These are phyloP conservation scores for Plasmodium fragile DNA, from an alignment of 169 alveolate species.

Conservation along the genomic window DNA sequence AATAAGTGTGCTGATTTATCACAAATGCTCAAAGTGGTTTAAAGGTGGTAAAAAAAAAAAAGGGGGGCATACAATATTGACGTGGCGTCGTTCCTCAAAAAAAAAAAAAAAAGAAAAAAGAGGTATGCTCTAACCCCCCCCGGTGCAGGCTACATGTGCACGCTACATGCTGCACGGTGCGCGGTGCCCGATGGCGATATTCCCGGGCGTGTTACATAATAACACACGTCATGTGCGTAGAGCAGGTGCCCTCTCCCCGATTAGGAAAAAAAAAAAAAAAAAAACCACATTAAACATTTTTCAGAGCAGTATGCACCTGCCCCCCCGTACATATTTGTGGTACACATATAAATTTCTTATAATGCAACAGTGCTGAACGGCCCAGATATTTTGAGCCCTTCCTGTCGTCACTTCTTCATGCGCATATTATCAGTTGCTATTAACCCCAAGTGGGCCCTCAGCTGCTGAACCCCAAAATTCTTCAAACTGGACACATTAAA, in stretches of 20 bases:
- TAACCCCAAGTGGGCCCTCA: constrained; percentile 54
- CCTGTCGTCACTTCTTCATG: not conserved
- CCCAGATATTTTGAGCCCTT: too few species aligned
- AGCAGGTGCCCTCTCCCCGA: not conserved
- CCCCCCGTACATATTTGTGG: too few species aligned
- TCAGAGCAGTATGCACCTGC: not conserved
- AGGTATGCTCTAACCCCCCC: not conserved
- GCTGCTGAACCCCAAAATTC: constrained; percentile 51
- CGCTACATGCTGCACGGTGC: not conserved
- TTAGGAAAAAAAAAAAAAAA: not conserved
- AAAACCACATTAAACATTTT: not conserved
- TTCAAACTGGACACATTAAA: constrained; percentile 65
- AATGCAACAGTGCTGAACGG: too few species aligned
- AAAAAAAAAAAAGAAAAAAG: not conserved
- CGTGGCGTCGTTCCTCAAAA: not conserved
- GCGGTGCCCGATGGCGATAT: not conserved
- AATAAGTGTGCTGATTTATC: not conserved
- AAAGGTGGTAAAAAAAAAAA: not conserved
- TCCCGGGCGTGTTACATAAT: not conserved
- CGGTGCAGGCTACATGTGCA: too few species aligned
- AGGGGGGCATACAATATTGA: not conserved
- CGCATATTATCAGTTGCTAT: constrained; percentile 46
- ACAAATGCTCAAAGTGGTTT: not conserved
- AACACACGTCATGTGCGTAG: not conserved
- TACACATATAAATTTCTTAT: too few species aligned